Evolutionary conservation across 495 filamentous ascomycete species (phyloP), one percentile per base, ranked within the genome.

Genomic region (Aspergillus carlsbadensis): DNA sequence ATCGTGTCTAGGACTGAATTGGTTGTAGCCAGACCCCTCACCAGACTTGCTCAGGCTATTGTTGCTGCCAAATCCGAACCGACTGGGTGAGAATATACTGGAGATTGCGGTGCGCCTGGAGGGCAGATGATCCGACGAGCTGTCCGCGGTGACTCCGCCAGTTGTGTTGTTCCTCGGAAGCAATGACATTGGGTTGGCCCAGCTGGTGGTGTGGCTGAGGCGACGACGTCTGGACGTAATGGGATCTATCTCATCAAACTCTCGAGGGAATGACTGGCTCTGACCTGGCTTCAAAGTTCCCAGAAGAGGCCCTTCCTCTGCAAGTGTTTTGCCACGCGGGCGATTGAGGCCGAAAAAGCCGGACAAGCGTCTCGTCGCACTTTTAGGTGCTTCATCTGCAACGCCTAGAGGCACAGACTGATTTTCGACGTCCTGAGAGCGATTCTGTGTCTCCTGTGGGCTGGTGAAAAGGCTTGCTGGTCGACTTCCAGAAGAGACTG

Each of bases 211-310:
- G 58, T 87, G 80, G 51, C 83, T 83, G n/a, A 86, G 75, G 63
- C 87, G 81, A 35, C 84, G 80, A 34, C 82, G 80, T 41, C 84
- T 80, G 31, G 81, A 77, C n/a, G 78, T 81, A 20, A 85, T 84
- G n/a, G 86, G 83, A 61, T 89, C 88, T 26, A 89, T 79, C 13
- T 86, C 63, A 76, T 87, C 78, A 69, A 85, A 57, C 72, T 83
- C 76, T 66, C 84, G 83, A 55, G 91, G 91, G 59, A 93, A 88
- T 10, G 91, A 95, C 62, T 90, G 90, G 65, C 89, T 91, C 64
- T 96, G 88, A 3, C 82, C 81, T 47, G 85, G 73, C 65, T 89
- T 90, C 29, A 96, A 74, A 34, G 83, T 84, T 13, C 91, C 91
- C 17, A 95, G 67, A 39, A 84, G 76, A 14, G 85, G 87, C 5